A percentile compares a stretch with the other conserved stretches of the same genome.
phyloP scores from a whole-genome alignment of 176 grass and related monocot species.

The Bonia amplexicaulis region DNA sequence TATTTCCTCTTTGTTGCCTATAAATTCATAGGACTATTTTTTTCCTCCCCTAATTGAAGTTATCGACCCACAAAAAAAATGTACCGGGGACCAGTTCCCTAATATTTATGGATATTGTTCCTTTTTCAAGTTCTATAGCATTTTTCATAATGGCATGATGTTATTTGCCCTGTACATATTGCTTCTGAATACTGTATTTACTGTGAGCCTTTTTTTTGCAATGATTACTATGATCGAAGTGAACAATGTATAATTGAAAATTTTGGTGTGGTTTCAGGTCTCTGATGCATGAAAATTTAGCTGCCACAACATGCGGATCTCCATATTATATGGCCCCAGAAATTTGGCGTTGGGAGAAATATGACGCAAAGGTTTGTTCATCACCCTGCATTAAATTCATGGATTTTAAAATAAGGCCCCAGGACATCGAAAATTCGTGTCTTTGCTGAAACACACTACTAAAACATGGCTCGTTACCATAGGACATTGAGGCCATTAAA shows the following conservation, averaged over 20 bases:
- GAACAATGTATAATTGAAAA: conserved; percentile 7
- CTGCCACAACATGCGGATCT: conserved; percentile 63
- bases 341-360: conserved; percentile 57
- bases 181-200: background rate
- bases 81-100: background rate
- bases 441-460: too few species aligned
- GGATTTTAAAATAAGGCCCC: background rate
- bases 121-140: background rate
- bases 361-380: conserved; percentile 58
- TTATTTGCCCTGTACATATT: background rate
- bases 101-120: background rate
- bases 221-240: background rate
- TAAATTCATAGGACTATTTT: background rate
- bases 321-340: conserved; percentile 82
- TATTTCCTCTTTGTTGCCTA: background rate
- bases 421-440: too few species aligned
- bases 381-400: background rate
- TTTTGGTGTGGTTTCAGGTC: conserved; percentile 25
- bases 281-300: conserved; percentile 61
- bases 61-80: background rate
- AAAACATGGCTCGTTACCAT: too few species aligned
- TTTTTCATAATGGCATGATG: background rate
- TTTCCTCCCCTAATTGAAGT: background rate
- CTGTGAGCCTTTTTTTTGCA: background rate
- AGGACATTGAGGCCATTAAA: too few species aligned